phyloP scores from a whole-genome alignment of 2,329 filamentous ascomycete genomes.

The Diaporthe destruens region DNA sequence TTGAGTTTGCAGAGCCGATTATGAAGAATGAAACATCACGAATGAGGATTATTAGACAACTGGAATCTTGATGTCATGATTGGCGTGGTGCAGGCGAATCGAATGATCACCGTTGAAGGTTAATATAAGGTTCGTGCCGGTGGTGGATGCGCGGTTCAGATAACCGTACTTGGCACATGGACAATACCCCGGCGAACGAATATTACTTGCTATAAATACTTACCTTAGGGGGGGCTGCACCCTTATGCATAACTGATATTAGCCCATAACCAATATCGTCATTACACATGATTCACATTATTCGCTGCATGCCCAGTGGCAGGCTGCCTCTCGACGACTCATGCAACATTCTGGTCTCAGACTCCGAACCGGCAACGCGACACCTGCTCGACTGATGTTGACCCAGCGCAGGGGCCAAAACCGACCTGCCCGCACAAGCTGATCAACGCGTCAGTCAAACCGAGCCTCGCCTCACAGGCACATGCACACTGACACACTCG shows the following conservation, averaged over 20 bases:
- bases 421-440: slow-evolving; percentile 2
- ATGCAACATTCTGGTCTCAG: slow-evolving; percentile 29
- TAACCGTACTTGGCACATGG: slow-evolving; percentile 23
- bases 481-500: not conserved
- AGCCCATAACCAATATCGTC: slow-evolving; percentile 32
- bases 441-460: slow-evolving; percentile 1
- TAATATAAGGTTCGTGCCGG: slow-evolving; percentile 35
- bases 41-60: not conserved
- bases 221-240: slow-evolving; percentile 22
- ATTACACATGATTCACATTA: slow-evolving; percentile 31
- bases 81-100: not conserved
- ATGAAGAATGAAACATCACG: slow-evolving; percentile 27
- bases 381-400: slow-evolving; percentile 27
- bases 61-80: slow-evolving; percentile 9
- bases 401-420: slow-evolving; percentile 24
- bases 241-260: slow-evolving; percentile 19
- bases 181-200: slow-evolving; percentile 32
- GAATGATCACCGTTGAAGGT: not conserved
- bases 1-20: slow-evolving; percentile 2
- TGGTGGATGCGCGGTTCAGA: slow-evolving; percentile 17
- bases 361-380: slow-evolving; percentile 2
- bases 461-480: not conserved
- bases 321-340: slow-evolving; percentile 33
- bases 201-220: slow-evolving; percentile 24
- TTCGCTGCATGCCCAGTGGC: slow-evolving; percentile 31